These are phyloP conservation scores for Lachancea quebecensis DNA, from an alignment of 805 yeast genomes.

Conservation along the genomic window DNA sequence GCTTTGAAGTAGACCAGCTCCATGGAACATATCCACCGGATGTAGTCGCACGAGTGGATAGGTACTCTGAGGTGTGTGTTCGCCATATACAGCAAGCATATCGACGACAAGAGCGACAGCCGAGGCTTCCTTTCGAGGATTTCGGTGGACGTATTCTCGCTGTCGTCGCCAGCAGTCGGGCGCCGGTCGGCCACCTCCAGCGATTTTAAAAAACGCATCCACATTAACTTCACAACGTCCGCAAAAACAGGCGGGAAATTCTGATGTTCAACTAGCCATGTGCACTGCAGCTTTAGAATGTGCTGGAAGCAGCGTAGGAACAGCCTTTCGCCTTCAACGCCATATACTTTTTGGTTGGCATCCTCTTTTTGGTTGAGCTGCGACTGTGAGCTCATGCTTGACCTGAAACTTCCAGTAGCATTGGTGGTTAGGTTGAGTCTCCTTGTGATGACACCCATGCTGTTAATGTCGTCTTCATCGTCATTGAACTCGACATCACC, in stretches of 20 bases:
- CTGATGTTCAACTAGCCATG: slow-evolving; percentile 32
- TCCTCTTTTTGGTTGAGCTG: slow-evolving; percentile 13
- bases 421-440: slow-evolving; percentile 47
- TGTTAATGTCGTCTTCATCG: slow-evolving; percentile 59
- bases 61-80: slow-evolving; percentile 44
- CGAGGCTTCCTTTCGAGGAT: background rate
- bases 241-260: slow-evolving; percentile 29
- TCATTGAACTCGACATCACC: slow-evolving; percentile 74
- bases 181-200: slow-evolving; percentile 1
- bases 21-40: slow-evolving; percentile 37
- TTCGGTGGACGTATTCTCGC: background rate
- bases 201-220: slow-evolving; percentile 28
- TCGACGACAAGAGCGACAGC: slow-evolving; percentile 20
- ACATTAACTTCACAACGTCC: slow-evolving; percentile 33
- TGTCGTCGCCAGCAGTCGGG: background rate
- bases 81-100: slow-evolving; percentile 45
- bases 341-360: slow-evolving; percentile 34
- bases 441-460: slow-evolving; percentile 40
- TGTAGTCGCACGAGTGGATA: slow-evolving; percentile 42
- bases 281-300: slow-evolving; percentile 43
- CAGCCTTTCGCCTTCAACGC: slow-evolving; percentile 40
- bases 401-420: slow-evolving; percentile 35
- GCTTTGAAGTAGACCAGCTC: slow-evolving; percentile 45
- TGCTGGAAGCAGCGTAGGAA: slow-evolving; percentile 44
- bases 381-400: slow-evolving; percentile 27